Conservation (phyloP, 2,329 filamentous ascomycete species). For the Harringtonia lauricola region DNA sequence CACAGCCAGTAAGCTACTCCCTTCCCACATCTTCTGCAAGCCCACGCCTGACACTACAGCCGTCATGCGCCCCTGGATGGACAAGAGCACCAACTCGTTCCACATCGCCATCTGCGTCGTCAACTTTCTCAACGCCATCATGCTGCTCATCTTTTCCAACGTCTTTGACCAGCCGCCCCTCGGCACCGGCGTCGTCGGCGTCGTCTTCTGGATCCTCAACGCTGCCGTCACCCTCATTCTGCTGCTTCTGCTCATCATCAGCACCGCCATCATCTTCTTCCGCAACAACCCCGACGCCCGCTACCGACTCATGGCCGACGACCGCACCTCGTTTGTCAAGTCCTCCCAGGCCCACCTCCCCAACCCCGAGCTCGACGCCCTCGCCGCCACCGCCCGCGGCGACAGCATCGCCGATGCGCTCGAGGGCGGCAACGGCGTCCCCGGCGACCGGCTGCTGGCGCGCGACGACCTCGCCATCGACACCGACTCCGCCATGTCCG, state of each 20-base stretch:
- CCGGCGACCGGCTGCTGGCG: constrained; percentile 1
- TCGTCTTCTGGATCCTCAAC: constrained; percentile 72
- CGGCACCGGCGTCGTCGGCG: constrained; percentile 71
- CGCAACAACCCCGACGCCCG: constrained; percentile 78
- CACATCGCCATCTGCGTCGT: constrained; percentile 73
- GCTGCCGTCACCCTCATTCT: constrained; percentile 65
- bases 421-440: constrained; percentile 24
- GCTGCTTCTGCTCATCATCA: constrained; percentile 63
- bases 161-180: constrained; percentile 67
- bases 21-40: no score
- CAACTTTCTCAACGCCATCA: constrained; percentile 73
- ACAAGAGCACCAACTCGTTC: constrained; percentile 83
- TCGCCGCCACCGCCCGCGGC: constrained; percentile 71
- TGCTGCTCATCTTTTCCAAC: constrained; percentile 70
- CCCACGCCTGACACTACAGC: constrained; percentile 23
- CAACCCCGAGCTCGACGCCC: constrained; percentile 68
- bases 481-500: constrained; percentile 3
- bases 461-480: constrained; percentile 2
- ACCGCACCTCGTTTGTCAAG: constrained; percentile 83
- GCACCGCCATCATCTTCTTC: constrained; percentile 53
- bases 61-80: constrained; percentile 79
- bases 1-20: constrained; percentile 37
- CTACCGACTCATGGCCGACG: constrained; percentile 81
- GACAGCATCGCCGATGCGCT: constrained; percentile 45
- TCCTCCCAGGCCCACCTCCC: constrained; percentile 65